Evolutionary conservation across 2,329 filamentous ascomycete genomes (phyloP), one percentile per base, ranked within the genome.

Genomic region (Amauroascus niger): DNA sequence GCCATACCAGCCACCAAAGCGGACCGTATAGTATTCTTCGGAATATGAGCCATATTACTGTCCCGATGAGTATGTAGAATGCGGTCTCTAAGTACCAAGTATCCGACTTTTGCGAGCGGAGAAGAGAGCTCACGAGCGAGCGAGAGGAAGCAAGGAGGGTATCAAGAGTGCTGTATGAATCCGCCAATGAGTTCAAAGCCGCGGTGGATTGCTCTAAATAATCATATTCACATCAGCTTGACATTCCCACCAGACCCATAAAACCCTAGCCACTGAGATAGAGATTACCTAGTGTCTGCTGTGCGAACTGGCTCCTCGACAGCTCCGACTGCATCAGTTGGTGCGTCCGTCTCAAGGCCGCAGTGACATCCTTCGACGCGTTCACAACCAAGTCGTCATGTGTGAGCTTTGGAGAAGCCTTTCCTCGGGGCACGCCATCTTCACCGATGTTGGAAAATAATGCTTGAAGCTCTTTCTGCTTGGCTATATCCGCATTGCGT

Each of bases 21-120:
- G 93, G 93, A 0, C 93, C 91, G 72, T 94, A 98, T 6, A 98
- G 65, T 39, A 91, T 75, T 43, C 93, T 76, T 26, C 93, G 77
- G 64, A 94, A 96, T 6, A 95, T 66, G 6, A 98, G 77, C 93
- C 93, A 98, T 28, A 75, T 76, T 40, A 90, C 82, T 1, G 89
- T 96, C 5, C 73, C 79, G 20, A 86, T 64, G 14, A 97, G 78
- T 61, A 96, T 77, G 66, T 90, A 94, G 60, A 97, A 83, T 1
- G 90, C 82, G 35, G 87, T 94, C 70, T 93, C 86, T 32, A 98
- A 79, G 67, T 98, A 98, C 93, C 93, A 98, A 1, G 90, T 96
- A 67, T 98, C 93, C 60, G 86, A 93, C 76, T 98, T 98, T 66
- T 94, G 88, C 59, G 87, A 93, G 57, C 82, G 81, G 45, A 97